Evolutionary conservation across 805 yeast species (phyloP), one percentile per base, ranked within the genome.

Genomic region (Wickerhamiella sergipiensis): DNA sequence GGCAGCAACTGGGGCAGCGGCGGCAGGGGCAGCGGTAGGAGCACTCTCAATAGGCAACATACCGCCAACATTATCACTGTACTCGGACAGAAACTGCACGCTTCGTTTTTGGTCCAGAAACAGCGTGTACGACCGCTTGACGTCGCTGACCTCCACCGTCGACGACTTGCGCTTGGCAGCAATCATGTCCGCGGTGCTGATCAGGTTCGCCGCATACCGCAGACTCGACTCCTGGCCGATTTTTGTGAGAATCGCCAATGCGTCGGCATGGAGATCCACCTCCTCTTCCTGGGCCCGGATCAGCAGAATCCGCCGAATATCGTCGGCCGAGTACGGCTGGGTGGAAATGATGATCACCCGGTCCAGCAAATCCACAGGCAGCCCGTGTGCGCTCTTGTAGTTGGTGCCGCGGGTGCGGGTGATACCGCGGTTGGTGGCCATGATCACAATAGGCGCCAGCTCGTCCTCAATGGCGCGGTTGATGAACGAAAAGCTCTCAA

Each of bases 391-490:
- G 1, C 96, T 83, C 67, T 82, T 84, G 71, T 87, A 87, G 63
- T 79, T 82, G 29, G 97, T 86, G 49, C 99, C 98, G 62, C 96
- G 79, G 22, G 95, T 88, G 54, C 78, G 81, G n/a, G 95, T 78
- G 52, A 90, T 76, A 50, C 99, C 99, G 67, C 97, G 78, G 71
- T 92, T 92, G 23, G 99, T 89, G 45, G 99, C 99, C 94, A 92
- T 85, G 56, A 92, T 85, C 43, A 92, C 96, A 63, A 92, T 86
- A 38, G 99, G 99, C 15, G 97, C 85, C 67, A 92, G 83, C 55
- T 88, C 95, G 62, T 88, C 95, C 71, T 92, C 99, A 53, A 92
- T 74, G 10, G 99, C 99, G 59, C 97, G 80, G 71, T 92, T 92
- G 60, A 92, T 78, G 68, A 85, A 92, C 17, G 97, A 85, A 65